Percentiles rank a stretch among this genome's conserved stretches.
Conservation (phyloP, 805 yeast genomes). For the Yamadazyma paraphyllophila region DNA sequence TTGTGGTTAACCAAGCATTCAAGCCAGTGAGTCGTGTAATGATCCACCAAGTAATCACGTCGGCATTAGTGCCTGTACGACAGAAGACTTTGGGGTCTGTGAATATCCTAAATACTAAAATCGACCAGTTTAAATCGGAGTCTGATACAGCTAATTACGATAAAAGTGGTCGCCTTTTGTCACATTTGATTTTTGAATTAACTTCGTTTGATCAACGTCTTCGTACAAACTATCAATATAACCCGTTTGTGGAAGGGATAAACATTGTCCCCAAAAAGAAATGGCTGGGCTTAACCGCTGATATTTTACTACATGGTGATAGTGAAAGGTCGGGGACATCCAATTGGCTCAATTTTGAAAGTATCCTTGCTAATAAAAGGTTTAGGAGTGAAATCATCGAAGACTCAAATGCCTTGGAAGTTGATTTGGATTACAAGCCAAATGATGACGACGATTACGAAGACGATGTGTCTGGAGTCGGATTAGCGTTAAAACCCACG, state of each 20-base stretch:
- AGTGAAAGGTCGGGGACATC: constrained; percentile 30
- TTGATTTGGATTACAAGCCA: constrained; percentile 52
- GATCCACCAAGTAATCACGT: constrained; percentile 41
- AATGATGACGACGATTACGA: neutral
- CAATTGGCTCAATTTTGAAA: constrained; percentile 56
- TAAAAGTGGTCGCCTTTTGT: constrained; percentile 46
- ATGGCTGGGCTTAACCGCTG: constrained; percentile 51
- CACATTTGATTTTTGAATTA: constrained; percentile 59
- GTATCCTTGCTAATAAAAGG: constrained; percentile 47
- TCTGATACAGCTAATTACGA: constrained; percentile 22
- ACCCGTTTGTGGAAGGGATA: constrained; percentile 33
- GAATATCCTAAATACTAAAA: constrained; percentile 21
- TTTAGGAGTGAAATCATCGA: constrained; percentile 49
- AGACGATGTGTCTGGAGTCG: neutral
- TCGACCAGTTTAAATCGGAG: constrained; percentile 12
- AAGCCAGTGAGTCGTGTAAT: constrained; percentile 23
- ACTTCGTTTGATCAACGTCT: constrained; percentile 57
- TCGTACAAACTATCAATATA: constrained; percentile 43
- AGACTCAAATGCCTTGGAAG: constrained; percentile 48
- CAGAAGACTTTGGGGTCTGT: constrained; percentile 37
- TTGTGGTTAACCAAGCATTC: constrained; percentile 37
- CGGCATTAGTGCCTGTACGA: constrained; percentile 47
- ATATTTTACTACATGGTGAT: constrained; percentile 32
- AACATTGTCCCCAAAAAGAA: constrained; percentile 23
- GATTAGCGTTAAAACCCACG: constrained; percentile 46